phyloP scores from a whole-genome alignment of 805 yeast species.

The Candida lessepsii region DNA sequence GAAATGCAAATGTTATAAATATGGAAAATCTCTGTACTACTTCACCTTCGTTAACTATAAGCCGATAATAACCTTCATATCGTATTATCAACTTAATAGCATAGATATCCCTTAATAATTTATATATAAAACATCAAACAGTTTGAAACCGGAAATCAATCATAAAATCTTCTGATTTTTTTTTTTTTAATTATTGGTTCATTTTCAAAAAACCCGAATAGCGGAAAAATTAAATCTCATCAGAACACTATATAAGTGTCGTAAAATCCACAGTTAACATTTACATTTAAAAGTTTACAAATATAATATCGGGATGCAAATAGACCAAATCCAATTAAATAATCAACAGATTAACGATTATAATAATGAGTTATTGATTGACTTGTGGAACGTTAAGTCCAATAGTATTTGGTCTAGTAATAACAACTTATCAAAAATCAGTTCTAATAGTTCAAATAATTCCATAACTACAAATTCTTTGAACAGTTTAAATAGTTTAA shows the following conservation, averaged over 20 bases:
- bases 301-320: too few relatives aligned
- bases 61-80: too few relatives aligned
- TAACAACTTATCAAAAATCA: constrained; percentile 5
- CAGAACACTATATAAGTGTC: constrained; percentile 4
- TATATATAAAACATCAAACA: not conserved
- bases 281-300: too few relatives aligned
- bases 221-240: constrained; percentile 9
- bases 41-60: too few relatives aligned
- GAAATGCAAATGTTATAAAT: constrained; percentile 1
- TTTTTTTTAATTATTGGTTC: constrained; percentile 10
- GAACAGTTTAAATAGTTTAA: constrained; percentile 1
- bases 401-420: constrained; percentile 8
- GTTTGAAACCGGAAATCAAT: too few relatives aligned
- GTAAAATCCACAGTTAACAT: constrained; percentile 5
- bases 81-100: too few relatives aligned
- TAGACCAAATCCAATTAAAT: constrained; percentile 8
- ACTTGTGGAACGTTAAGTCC: constrained; percentile 10
- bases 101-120: too few relatives aligned
- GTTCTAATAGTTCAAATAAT: constrained; percentile 6
- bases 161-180: constrained; percentile 1
- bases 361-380: constrained; percentile 9
- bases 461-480: constrained; percentile 1
- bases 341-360: constrained; percentile 6
- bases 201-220: constrained; percentile 9
- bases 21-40: not conserved